Evolutionary conservation across 345 rosid species (phyloP).

Genomic region (Sonneratia alba): DNA sequence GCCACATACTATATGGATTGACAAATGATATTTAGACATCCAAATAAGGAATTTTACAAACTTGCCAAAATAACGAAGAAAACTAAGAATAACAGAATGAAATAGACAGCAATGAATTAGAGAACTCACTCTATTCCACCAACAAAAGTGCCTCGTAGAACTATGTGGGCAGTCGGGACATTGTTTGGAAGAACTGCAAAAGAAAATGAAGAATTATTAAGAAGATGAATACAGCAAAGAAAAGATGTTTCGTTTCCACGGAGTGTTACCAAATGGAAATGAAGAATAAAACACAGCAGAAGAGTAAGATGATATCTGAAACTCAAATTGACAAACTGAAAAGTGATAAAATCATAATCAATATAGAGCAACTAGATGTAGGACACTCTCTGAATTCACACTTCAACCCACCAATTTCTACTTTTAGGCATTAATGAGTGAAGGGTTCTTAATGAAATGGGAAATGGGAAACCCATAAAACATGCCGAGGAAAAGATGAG

Average conservation of each 20-base stretch:
- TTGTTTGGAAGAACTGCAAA: constrained; percentile 38
- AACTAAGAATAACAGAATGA: not conserved
- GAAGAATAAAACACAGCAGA: no score
- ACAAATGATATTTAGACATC: constrained; percentile 5
- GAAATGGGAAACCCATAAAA: not conserved
- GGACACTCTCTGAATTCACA: not conserved
- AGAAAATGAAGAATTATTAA: constrained; percentile 8
- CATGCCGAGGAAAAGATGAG: not conserved
- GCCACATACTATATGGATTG: constrained; percentile 51
- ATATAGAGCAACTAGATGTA: not conserved
- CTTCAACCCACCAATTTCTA: not conserved
- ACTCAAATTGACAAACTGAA: not conserved
- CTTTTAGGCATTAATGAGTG: not conserved
- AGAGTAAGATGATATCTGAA: no score
- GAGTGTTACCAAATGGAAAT: not conserved
- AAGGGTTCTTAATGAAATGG: not conserved
- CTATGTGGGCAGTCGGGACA: constrained; percentile 74
- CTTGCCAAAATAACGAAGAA: not conserved
- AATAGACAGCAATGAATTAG: not conserved
- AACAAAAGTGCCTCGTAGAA: constrained; percentile 87
- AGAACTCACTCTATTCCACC: constrained; percentile 93
- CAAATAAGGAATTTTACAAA: constrained; percentile 2
- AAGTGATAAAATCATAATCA: not conserved
- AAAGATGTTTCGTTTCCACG: not conserved
- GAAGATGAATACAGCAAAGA: not conserved